Conservation (phyloP, 1,284 basidiomycete species). For the Ganoderma leucocontextum region DNA sequence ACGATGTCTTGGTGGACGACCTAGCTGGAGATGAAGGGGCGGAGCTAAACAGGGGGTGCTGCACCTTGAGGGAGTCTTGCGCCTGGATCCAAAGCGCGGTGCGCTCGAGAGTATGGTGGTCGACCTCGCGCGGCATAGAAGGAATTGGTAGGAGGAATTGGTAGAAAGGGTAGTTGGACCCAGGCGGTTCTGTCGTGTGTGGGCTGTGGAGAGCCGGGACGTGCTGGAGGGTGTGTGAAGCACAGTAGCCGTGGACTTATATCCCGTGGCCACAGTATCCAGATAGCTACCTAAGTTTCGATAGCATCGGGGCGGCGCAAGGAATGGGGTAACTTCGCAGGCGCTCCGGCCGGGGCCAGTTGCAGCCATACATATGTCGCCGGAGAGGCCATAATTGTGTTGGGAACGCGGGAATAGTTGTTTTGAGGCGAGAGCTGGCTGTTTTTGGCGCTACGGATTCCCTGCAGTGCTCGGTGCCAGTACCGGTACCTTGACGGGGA, state of each 20-base stretch:
- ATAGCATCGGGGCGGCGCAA: constrained; percentile 7
- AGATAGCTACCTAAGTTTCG: constrained; percentile 4
- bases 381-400: constrained; percentile 19
- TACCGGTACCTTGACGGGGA: constrained; percentile 12
- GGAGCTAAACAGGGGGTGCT: constrained; percentile 23
- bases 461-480: constrained; percentile 4
- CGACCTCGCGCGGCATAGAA: constrained; percentile 27
- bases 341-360: constrained; percentile 18
- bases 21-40: constrained; percentile 26
- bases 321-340: constrained; percentile 30
- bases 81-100: constrained; percentile 36
- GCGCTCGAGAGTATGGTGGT: constrained; percentile 29
- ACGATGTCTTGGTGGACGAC: constrained; percentile 27
- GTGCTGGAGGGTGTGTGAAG: constrained; percentile 17
- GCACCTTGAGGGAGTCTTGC: constrained; percentile 23
- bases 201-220: constrained; percentile 4
- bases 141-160: neutral
- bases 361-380: constrained; percentile 17
- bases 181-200: constrained; percentile 12
- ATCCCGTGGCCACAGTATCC: constrained; percentile 10
- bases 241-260: constrained; percentile 15
- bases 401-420: constrained; percentile 16
- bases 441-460: constrained; percentile 22
- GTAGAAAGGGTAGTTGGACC: neutral
- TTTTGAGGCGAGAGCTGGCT: constrained; percentile 24